Base-by-base conservation (phyloP, 2,329 filamentous ascomycete species). In the Fusarium sp. region DNA sequence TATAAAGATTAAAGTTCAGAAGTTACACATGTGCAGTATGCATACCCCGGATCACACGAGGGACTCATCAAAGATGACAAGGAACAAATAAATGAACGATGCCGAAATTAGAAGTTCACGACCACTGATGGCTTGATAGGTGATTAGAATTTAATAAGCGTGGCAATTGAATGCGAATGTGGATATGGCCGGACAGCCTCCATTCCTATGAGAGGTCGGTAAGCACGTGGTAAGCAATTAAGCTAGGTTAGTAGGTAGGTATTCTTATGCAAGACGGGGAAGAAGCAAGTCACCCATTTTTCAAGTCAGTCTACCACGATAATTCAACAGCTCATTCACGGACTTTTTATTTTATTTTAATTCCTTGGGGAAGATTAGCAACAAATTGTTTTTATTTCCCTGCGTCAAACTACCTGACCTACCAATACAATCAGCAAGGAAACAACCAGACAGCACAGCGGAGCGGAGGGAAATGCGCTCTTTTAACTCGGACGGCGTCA, bases 401-500 rank as follows among this genome's bases (percentile, higher is more conserved):
- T 41, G 24, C 24, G n/a, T 66, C 36, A 41, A 33, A 41, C 39
- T 28, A 35, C 16, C 33, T 35, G 36, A 33, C 38, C 39, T 28
- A 35, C 16, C 33, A 16, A 35, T 26, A 64, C 26, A 35, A 48
- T 50, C 44, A 57, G 70, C 35, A 47, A 24, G 26, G 42, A 57
- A 48, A 48, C n/a, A 28, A 48, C 39, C 53, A 39, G 36, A 53
- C 35, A 24, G 18, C 35, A 20, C 20, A 22, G 20, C 36, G 13
- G 24, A 26, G 28, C 31, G 50, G 65, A 41, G 31, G 47, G 39
- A 51, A 30, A 41, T 65, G 65, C 66, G 54, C 57, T 36, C 48
- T 66, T 65, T 74, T 62, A 71, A 68, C 73, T 69, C 59, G 31
- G 58, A 54, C 67, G 38, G 74, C 64, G 70, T 73, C 65, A 71